phyloP scores from a whole-genome alignment of 2,329 filamentous ascomycete species.

The Cordyceps tenuipes region DNA sequence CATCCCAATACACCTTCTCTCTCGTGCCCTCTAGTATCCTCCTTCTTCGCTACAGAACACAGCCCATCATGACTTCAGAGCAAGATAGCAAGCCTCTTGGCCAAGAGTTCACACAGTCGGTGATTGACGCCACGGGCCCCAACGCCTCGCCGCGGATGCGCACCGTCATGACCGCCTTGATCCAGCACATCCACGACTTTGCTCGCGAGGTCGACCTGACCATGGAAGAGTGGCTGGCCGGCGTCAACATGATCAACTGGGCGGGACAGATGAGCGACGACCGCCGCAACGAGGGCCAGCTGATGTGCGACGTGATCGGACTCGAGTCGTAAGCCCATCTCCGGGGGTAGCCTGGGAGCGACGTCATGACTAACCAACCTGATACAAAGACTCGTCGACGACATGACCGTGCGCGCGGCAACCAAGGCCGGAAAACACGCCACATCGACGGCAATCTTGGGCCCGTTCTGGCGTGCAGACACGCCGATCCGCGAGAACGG shows the following conservation, averaged over 20 bases:
- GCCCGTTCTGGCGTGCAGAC: slow-evolving; percentile 74
- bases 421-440: slow-evolving; percentile 36
- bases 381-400: slow-evolving; percentile 53
- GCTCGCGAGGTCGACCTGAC: slow-evolving; percentile 71
- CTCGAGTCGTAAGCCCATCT: slow-evolving; percentile 49
- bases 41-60: background rate
- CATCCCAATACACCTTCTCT: background rate
- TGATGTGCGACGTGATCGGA: slow-evolving; percentile 65
- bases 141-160: slow-evolving; percentile 60
- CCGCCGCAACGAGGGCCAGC: slow-evolving; percentile 65
- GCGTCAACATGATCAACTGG: slow-evolving; percentile 49
- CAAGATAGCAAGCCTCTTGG: slow-evolving; percentile 21
- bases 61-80: slow-evolving; percentile 4
- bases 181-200: slow-evolving; percentile 74
- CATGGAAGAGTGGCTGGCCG: slow-evolving; percentile 70
- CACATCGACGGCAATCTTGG: slow-evolving; percentile 72
- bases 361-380: too few species aligned
- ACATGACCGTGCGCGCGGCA: slow-evolving; percentile 62
- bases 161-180: slow-evolving; percentile 57
- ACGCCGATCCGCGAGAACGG: slow-evolving; percentile 64
- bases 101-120: slow-evolving; percentile 58
- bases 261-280: slow-evolving; percentile 61
- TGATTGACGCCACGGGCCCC: slow-evolving; percentile 67
- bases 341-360: background rate
- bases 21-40: background rate